phyloP scores from a whole-genome alignment of 306 rosid species.

The Sesbania bispinosa region DNA sequence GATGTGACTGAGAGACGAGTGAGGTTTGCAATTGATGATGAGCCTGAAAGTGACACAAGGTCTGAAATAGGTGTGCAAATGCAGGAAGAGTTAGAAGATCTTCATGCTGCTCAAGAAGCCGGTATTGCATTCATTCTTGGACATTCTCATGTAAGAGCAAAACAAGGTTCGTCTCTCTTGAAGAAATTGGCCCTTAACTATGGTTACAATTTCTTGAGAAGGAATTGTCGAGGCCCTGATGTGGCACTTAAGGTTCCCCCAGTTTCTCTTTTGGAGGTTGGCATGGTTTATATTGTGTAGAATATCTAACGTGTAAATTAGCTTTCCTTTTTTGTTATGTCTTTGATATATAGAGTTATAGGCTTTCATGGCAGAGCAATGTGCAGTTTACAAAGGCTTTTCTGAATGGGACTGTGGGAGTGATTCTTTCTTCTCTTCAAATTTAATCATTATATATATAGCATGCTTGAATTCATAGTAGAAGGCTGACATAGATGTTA shows the following conservation, averaged over 20 bases:
- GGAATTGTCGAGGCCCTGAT: constrained; percentile 85
- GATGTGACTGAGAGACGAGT: constrained; percentile 48
- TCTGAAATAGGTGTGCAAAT: constrained; percentile 45
- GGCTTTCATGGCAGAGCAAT: constrained; percentile 26
- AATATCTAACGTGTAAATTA: constrained; percentile 38
- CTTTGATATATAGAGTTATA: constrained; percentile 1
- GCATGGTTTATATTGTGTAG: constrained; percentile 92
- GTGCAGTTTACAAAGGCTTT: constrained; percentile 31
- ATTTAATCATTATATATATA: neutral
- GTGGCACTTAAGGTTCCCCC: constrained; percentile 95
- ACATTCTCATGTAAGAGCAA: constrained; percentile 80
- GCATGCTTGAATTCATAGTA: neutral
- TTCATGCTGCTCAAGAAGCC: constrained; percentile 69
- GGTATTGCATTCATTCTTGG: constrained; percentile 92
- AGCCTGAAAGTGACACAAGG: constrained; percentile 43
- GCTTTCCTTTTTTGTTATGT: constrained; percentile 17
- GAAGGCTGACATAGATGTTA: neutral
- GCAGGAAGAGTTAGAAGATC: constrained; percentile 74
- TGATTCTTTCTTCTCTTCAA: constrained; percentile 6
- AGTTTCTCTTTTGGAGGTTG: constrained; percentile 91
- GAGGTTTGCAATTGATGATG: constrained; percentile 76
- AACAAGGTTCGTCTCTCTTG: constrained; percentile 73
- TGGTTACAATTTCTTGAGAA: constrained; percentile 81
- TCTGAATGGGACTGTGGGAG: constrained; percentile 8
- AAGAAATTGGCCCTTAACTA: constrained; percentile 78